phyloP scores from a whole-genome alignment of 2,329 filamentous ascomycete genomes.

The Botrytis porri region DNA sequence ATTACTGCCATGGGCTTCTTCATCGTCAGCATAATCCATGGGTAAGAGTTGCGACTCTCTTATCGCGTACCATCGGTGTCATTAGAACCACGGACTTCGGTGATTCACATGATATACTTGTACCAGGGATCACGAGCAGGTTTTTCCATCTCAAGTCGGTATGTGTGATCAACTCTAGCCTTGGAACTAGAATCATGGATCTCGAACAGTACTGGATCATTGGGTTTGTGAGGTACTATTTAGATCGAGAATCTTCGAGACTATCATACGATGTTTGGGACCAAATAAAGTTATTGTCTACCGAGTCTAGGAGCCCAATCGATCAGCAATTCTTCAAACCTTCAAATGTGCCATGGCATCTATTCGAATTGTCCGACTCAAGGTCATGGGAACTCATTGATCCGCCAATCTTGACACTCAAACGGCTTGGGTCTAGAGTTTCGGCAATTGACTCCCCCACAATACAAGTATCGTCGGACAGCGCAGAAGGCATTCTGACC shows the following conservation, averaged over 20 bases:
- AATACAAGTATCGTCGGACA: accelerated
- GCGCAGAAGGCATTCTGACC: neutral
- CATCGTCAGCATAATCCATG: neutral
- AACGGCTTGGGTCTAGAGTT: neutral
- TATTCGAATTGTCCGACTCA: neutral
- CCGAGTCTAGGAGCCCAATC: neutral
- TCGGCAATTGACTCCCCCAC: no score
- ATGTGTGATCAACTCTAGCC: accelerated
- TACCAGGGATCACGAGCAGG: neutral
- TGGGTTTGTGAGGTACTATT: neutral
- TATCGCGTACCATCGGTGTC: neutral
- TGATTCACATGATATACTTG: neutral
- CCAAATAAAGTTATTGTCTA: neutral
- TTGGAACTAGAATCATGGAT: accelerated
- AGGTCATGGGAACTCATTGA: neutral
- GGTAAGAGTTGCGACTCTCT: neutral
- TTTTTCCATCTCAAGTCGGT: neutral
- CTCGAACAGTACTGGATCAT: neutral
- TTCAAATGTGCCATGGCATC: accelerated
- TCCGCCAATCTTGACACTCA: neutral
- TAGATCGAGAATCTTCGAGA: neutral
- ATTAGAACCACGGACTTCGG: neutral
- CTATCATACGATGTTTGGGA: neutral
- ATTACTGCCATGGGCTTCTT: neutral
- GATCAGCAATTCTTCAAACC: neutral